Evolutionary conservation across 768 basidiomycete genomes (phyloP), one percentile per base, ranked within the genome.

Genomic region (Lyophyllum atratum): DNA sequence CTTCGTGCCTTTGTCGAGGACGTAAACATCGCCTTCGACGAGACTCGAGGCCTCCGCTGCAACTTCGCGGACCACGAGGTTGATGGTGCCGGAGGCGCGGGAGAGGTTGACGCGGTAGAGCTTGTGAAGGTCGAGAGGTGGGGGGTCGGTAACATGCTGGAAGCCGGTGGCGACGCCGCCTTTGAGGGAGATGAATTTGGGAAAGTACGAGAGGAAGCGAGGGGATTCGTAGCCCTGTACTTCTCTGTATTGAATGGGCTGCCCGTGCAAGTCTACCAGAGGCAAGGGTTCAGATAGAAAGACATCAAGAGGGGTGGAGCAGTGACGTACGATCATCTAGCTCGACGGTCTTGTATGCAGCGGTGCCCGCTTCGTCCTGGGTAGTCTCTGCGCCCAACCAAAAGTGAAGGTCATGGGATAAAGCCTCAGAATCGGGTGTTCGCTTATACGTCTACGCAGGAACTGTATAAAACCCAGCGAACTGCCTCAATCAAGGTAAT

Each of bases 311-410:
- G 48, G 21, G 12, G 9, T 11, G 40, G 33, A 9, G 4, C 21
- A n/a, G 24, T 8, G 17, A 74, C 82, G 50, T 50, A 86, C 85
- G 77, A 60, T 87, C 85, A 58, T 87, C 86, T 1, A 86, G 72
- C 65, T 87, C 85, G 11, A 86, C 84, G 6, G 84, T 84, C 74
- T 85, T 87, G 66, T 85, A 86, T 3, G 83, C 84, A 10, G 84
- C 85, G 5, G 83, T 85, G 2, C 80, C 83, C 11, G 79, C 83
- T 65, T 87, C 85, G 57, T 87, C 84, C 62, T 84, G 81, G 21
- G 75, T 80, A 0, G 85, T 86, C 49, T 83, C 71, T 54, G 77
- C 70, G 12, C 87, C 85, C 3, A 87, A 70, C 85, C 85, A 87
- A 66, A 86, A 87, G 66, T 87, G 85, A 26, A 88, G 72, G 65